Base-by-base conservation (phyloP, 495 filamentous ascomycete species). In the Glarea lozoyensis region DNA sequence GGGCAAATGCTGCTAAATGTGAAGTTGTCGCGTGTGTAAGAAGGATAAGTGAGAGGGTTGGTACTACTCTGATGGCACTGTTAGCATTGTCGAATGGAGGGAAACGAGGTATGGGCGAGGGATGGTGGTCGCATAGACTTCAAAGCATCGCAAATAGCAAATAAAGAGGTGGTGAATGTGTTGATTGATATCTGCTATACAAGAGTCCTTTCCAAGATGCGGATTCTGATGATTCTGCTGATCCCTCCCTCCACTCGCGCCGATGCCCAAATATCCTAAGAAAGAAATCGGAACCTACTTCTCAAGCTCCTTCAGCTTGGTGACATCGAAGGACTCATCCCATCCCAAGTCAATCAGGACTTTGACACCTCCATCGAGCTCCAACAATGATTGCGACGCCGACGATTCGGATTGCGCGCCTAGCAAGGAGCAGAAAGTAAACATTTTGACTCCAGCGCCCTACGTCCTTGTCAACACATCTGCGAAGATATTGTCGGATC, bases 351-450 rank as follows among this genome's bases (percentile, higher is more conserved):
- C 90, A 11, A 97, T 75, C 12, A 97, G 70, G 19, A 97, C 81
- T 60, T 97, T 97, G 61, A 97, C 82, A 24, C 90, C 92, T 33
- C 90, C 89, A 69, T 97, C 92, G 35, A 99, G 79, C 67, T 97
- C 93, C 33, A 99, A 68, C 7, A 99, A 75, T 10, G 93, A 97
- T 60, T 96, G 90, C 44, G 86, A 92, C 25, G 93, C 92, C 30
- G 77, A 70, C 6, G 86, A 93, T 34, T 79, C 73, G 5, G 86
- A 89, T 52, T 89, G 88, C 13, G 90, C 93, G 52, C 92, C 93
- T 31, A 92, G 82, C 34, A 99, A 66, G 13, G 93, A 81, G 48
- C 83, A 93, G 65, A 97, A 96, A 46, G 79, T 94, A 67, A 99
- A 94, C 92, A 99, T 99, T 34, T 49, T 57, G 57, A 44, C 35